Conservation (phyloP, 2,329 filamentous ascomycete species). For the Diaporthe capsici region DNA sequence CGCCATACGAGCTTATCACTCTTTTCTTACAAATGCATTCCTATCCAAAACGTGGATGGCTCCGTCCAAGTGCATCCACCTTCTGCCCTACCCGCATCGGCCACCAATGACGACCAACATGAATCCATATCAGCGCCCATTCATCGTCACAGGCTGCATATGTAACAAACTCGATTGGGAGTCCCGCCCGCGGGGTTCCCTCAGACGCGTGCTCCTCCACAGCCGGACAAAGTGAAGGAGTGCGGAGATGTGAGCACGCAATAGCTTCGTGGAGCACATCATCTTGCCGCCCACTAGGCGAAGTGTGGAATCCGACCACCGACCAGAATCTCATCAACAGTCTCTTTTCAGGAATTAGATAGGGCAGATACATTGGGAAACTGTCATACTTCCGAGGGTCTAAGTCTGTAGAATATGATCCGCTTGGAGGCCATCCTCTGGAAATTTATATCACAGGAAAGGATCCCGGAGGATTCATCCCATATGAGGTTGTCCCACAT, state of each 20-base stretch:
- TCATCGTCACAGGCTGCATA: background rate
- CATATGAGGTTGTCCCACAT: no score
- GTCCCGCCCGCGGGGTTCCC: background rate
- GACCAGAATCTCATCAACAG: background rate
- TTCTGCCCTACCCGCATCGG: background rate
- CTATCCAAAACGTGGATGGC: background rate
- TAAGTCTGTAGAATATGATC: no score
- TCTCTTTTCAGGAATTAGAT: background rate
- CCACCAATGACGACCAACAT: background rate
- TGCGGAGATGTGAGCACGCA: constrained; percentile 37
- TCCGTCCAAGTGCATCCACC: background rate
- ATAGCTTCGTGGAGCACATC: constrained; percentile 41
- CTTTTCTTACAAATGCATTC: constrained; percentile 17
- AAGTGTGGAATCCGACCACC: background rate
- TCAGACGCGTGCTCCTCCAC: background rate
- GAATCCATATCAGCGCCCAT: background rate
- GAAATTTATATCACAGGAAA: no score
- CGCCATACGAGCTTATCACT: constrained; percentile 29
- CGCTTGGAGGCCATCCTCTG: no score
- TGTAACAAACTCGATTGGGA: background rate
- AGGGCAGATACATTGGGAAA: background rate
- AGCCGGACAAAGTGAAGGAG: background rate
- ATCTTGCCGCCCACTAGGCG: background rate
- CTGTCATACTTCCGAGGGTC: no score
- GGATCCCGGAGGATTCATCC: no score